A percentile compares a stretch with the other conserved stretches of the same genome.
These are phyloP conservation scores for Sparassis latifolia DNA, from an alignment of 1,284 basidiomycete species.

Conservation along the genomic window DNA sequence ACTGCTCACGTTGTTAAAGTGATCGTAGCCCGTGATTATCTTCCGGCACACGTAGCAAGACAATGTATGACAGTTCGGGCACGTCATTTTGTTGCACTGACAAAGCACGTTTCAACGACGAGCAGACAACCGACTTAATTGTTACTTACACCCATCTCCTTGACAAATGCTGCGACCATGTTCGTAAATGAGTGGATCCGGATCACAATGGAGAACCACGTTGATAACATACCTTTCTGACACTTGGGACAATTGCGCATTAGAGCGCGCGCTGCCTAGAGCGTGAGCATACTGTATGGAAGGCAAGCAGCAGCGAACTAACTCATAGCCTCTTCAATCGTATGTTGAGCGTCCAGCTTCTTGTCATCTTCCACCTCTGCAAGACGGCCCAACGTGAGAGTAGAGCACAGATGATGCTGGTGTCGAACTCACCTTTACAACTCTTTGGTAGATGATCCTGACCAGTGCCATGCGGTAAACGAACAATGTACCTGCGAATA, in stretches of 20 bases:
- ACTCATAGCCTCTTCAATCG: conserved; percentile 89
- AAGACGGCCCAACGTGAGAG: background rate
- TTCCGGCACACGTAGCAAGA: conserved; percentile 78
- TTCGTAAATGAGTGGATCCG: background rate
- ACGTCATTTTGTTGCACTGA: conserved; percentile 80
- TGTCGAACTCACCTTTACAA: conserved; percentile 59
- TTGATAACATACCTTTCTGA: conserved; percentile 46
- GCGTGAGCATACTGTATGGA: conserved; percentile 1
- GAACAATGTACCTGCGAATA: too few relatives aligned
- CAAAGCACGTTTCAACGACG: background rate
- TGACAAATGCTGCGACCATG: conserved; percentile 67
- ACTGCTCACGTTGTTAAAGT: conserved; percentile 55
- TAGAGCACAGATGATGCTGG: background rate
- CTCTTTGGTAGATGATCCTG: conserved; percentile 83
- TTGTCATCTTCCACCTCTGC: conserved; percentile 68
- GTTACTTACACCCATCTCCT: conserved; percentile 58
- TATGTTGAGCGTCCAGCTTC: conserved; percentile 65
- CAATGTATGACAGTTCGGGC: conserved; percentile 58
- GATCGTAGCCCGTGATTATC: conserved; percentile 68
- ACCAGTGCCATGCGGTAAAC: background rate
- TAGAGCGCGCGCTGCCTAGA: conserved; percentile 59
- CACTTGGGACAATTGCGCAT: conserved; percentile 84
- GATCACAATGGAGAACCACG: background rate
- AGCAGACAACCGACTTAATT: background rate
- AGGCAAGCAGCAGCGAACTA: conserved; percentile 16